Evolutionary conservation across 495 filamentous ascomycete species (phyloP).

Genomic region (Trichoderma virens): DNA sequence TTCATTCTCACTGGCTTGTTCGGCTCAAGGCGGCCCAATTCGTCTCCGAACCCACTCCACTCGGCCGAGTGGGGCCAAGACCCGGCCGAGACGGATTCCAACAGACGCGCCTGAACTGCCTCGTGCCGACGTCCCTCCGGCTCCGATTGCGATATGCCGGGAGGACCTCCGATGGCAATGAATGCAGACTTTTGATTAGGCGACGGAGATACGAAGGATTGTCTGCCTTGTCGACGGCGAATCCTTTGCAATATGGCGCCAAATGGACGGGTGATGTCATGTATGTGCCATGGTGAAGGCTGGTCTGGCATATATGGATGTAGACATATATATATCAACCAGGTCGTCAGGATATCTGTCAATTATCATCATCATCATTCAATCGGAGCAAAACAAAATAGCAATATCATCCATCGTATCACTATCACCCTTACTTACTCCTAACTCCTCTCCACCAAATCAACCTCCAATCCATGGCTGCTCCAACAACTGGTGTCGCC

Average conservation of each 20-base stretch:
- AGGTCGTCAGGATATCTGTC: background rate
- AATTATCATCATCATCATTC: background rate
- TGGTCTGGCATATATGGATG: no score
- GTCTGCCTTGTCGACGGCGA: background rate
- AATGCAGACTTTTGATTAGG: background rate
- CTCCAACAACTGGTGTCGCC: constrained; percentile 11
- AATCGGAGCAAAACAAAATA: no score
- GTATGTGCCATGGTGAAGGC: no score
- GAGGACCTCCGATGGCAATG: background rate
- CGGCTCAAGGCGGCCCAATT: background rate
- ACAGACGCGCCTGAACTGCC: background rate
- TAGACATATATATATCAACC: background rate
- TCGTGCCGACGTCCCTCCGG: background rate
- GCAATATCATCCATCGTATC: background rate
- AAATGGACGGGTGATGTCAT: background rate
- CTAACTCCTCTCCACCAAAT: background rate
- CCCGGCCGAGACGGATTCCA: background rate
- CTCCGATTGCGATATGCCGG: background rate
- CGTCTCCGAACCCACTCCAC: background rate
- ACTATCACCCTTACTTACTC: background rate
- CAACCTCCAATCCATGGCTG: constrained; percentile 1
- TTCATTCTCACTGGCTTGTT: background rate
- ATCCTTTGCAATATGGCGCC: background rate
- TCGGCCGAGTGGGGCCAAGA: background rate
- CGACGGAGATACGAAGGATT: background rate